Evolutionary conservation across 139 green algal genomes (phyloP).

Genomic region (Chlorella sp.): DNA sequence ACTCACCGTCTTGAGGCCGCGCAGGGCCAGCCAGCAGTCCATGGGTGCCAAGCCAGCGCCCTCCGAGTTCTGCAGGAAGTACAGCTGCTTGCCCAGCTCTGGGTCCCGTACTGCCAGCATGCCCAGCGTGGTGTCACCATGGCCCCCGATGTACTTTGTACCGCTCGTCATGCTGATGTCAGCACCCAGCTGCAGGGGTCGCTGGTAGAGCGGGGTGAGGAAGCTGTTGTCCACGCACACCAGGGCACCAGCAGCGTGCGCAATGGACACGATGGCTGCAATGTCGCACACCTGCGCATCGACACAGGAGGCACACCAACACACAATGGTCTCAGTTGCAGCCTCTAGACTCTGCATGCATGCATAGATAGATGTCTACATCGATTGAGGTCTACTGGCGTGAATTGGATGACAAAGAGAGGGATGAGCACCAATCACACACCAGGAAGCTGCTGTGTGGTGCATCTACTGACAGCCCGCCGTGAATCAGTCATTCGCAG

Average conservation of each 20-base stretch:
- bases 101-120: conserved; percentile 75
- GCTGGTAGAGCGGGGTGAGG: conserved; percentile 79
- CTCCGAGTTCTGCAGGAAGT: conserved; percentile 92
- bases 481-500: too few species aligned
- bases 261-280: conserved; percentile 53
- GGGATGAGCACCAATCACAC: too few species aligned
- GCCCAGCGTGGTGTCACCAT: conserved; percentile 91
- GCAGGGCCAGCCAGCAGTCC: conserved; percentile 93
- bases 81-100: conserved; percentile 72
- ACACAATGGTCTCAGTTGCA: too few species aligned
- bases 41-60: conserved; percentile 81
- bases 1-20: conserved; percentile 95
- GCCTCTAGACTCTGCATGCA: too few species aligned
- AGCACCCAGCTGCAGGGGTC: conserved; percentile 74
- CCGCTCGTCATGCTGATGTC: conserved; percentile 96
- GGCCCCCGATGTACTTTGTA: conserved; percentile 95
- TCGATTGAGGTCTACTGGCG: too few species aligned
- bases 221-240: conserved; percentile 96
- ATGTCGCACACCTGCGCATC: conserved; percentile 94
- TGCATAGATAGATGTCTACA: too few species aligned
- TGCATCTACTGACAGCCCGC: too few species aligned
- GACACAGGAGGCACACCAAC: too few species aligned
- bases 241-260: conserved; percentile 74
- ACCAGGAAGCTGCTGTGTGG: too few species aligned
- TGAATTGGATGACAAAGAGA: too few species aligned